These are phyloP conservation scores for Geotrichum siamense DNA, from an alignment of 1,139 yeast genomes.

Conservation along the genomic window DNA sequence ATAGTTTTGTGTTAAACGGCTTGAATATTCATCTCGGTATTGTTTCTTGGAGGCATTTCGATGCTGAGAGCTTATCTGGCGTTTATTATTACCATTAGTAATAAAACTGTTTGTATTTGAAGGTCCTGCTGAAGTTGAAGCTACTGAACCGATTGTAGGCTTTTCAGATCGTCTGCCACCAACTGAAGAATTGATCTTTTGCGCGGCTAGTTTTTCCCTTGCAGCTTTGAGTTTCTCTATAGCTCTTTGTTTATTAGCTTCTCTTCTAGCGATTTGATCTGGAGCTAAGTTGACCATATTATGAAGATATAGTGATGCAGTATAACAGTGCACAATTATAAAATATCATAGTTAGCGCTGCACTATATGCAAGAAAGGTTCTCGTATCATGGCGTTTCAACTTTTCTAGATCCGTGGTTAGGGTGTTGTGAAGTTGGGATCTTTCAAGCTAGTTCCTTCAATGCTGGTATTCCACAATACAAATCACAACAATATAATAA, in stretches of 20 bases:
- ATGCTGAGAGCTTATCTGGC: slow-evolving; percentile 15
- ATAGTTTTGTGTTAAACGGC: slow-evolving; percentile 41
- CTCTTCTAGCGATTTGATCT: slow-evolving; percentile 25
- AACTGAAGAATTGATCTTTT: slow-evolving; percentile 10
- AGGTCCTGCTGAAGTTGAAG: not conserved
- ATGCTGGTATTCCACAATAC: too few relatives aligned
- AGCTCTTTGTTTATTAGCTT: slow-evolving; percentile 53
- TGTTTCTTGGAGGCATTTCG: slow-evolving; percentile 12
- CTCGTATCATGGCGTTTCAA: too few relatives aligned
- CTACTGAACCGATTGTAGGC: not conserved
- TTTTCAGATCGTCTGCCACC: slow-evolving; percentile 4
- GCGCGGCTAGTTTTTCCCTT: slow-evolving; percentile 30
- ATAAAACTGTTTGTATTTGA: not conserved
- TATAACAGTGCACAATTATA: too few relatives aligned
- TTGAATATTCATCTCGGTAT: slow-evolving; percentile 4
- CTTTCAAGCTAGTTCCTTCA: too few relatives aligned
- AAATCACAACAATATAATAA: too few relatives aligned
- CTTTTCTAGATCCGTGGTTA: too few relatives aligned
- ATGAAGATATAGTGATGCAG: not conserved
- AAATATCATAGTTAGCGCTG: too few relatives aligned
- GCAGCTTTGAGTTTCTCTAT: slow-evolving; percentile 49
- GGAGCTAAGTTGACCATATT: slow-evolving; percentile 12
- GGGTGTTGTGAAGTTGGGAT: too few relatives aligned
- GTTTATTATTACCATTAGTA: slow-evolving; percentile 9
- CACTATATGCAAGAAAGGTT: too few relatives aligned